Base-by-base conservation (phyloP, 139 green algal species). In the Chlamydomonas schloesseri region DNA sequence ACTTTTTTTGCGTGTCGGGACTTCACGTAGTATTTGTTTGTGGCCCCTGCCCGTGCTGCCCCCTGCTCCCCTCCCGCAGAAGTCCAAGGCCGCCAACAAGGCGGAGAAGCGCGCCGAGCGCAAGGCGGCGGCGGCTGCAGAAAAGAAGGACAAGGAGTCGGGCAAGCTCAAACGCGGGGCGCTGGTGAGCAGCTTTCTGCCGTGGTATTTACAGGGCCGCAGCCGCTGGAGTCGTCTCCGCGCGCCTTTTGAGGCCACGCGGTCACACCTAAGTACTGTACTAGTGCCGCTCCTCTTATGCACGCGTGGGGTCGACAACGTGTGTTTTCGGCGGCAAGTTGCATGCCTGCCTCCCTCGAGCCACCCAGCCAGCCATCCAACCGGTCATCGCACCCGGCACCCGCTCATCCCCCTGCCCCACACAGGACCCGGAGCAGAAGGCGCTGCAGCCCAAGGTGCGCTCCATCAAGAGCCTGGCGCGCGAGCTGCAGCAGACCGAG, bases 381-480 rank as follows among this genome's bases (percentile, higher is more conserved):
- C 62, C 28, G 28, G 13, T 24, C 62, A 29, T 34, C 62, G 18
- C 69, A 14, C 68, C 15, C 18, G n/a, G n/a, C 33, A 47, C 33
- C 28, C n/a, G 11, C 34, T 77, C 53, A 58, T 15, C 53, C 53
- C 53, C 53, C 53, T n/a, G n/a, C n/a, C n/a, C n/a, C 57, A 50
- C 71, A 11, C 53, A 88, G 47, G 88, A 88, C 65, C 82, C 82
- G 69, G 91, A 93, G 86, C 42, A 50, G 42, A 50, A 50, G 42
- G 42, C 42, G 42, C 42, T 50, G 42, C 42, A 50, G 93, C 94
- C 1, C 90, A 89, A 73, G 86, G 90, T 94, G 42, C 87, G 87
- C n/a, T 89, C 89, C 36, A 83, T 91, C 53, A 98, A 98, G 90
- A 90, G 84, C 53, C 94, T 94, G 80, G 86, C 90, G 1, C 73